Base-by-base conservation (phyloP, 305 asterid genomes). In the Nicotiana rustica region DNA sequence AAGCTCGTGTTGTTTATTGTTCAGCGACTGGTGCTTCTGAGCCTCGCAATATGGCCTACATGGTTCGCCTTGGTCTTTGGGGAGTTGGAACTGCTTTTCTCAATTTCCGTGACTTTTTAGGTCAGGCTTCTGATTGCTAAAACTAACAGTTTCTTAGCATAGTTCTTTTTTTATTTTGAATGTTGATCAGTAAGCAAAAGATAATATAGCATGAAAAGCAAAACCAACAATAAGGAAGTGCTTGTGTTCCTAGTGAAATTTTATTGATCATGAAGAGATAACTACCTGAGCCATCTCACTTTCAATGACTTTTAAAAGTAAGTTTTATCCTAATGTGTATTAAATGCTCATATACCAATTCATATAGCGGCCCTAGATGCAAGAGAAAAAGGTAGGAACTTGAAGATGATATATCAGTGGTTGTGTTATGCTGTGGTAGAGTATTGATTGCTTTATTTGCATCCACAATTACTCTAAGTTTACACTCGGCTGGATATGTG, bases 51-150 rank as follows among this genome's bases (percentile, higher is more conserved):
- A 87, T 97, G 97, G 99, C 98, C 67, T 97, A 97, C 84, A 97
- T 97, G 99, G 95, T 95, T 83, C 98, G 99, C 84, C 98, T 97
- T 86, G 99, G 99, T 81, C 99, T 97, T 88, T 97, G 99, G 99
- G 99, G 99, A 89, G 87, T 89, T 47, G 99, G 99, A 90, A 97
- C 99, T 77, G 92, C 97, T 88, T 97, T 97, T 88, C 85, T 80
- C 49, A 86, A 89, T 85, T 95, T 97, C 80, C 92, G 94, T 29
- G 94, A 92, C 49, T 97, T 97, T 85, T 90, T 97, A 95, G 99
- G 99, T 97, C 82, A 71, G 83, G 55, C 86, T 84, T 80, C 69
- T 33, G 64, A 81, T 83, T 83, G 82, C 78, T 78, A 60, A 84
- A 77, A 73, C 78, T 13, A 35, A 77, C 67, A 44, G 56, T 83